Conservation (phyloP, 768 basidiomycete genomes). For the Boletus tomentosulus region DNA sequence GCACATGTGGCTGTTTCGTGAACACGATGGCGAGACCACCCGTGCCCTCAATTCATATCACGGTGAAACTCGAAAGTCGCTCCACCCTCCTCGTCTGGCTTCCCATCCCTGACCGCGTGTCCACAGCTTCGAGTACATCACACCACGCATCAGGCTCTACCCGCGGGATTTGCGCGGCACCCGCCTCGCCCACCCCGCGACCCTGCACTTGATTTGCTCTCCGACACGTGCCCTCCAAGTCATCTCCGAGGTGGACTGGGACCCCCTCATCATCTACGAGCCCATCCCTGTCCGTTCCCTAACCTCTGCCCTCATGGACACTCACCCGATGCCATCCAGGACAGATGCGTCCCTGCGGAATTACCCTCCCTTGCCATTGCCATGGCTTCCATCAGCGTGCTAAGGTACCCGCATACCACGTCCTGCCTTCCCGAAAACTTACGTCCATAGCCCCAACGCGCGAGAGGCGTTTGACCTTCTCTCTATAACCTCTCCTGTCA, state of each 20-base stretch:
- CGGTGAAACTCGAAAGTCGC: constrained; percentile 68
- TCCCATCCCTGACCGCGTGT: constrained; percentile 10
- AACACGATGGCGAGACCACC: constrained; percentile 58
- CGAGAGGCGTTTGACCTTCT: constrained; percentile 74
- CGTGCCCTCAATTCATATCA: constrained; percentile 69
- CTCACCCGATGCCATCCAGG: constrained; percentile 37
- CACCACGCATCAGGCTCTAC: constrained; percentile 63
- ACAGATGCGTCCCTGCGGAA: constrained; percentile 77
- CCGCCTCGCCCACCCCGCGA: constrained; percentile 44
- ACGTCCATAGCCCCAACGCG: constrained; percentile 67
- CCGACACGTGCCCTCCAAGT: constrained; percentile 66
- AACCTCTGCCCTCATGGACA: not conserved
- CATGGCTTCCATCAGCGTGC: constrained; percentile 55
- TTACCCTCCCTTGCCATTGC: constrained; percentile 60
- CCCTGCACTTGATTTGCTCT: constrained; percentile 83
- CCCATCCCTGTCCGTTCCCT: constrained; percentile 69
- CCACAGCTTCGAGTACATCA: constrained; percentile 73
- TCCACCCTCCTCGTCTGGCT: constrained; percentile 6
- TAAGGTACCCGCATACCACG: constrained; percentile 48
- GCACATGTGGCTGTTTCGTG: constrained; percentile 72
- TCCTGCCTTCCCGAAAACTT: not conserved
- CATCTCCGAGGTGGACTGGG: constrained; percentile 66
- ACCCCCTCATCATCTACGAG: constrained; percentile 71
- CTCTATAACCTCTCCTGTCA: constrained; percentile 42
- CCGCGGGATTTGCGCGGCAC: constrained; percentile 64